Base-by-base conservation (phyloP, 768 basidiomycete species). In the Mycena rosella region DNA sequence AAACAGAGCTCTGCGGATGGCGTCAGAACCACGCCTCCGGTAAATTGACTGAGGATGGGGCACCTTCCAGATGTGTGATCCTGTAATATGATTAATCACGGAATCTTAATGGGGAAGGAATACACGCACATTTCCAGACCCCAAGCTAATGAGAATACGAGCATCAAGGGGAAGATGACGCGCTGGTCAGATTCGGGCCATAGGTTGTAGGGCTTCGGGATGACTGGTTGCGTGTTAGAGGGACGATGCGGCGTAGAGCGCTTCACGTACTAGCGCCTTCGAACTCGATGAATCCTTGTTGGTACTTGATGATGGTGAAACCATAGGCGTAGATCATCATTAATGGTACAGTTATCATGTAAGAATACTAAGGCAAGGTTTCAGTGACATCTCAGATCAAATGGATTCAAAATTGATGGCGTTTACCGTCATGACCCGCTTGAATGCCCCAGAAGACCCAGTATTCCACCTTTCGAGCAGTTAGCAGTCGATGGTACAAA, bases 361-460 rank as follows among this genome's bases (percentile, higher is more conserved):
- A 94, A 2, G 91, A 87, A 76, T 94, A 94, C 92, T 94, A 68
- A 7, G 26, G 18, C 18, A n/a, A n/a, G 26, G 13, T 14, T 48
- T 62, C 29, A 62, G 62, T 18, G 55, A n/a, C n/a, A n/a, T n/a
- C n/a, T n/a, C n/a, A 59, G 57, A 40, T 34, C 27, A 44, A 8
- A 7, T 27, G 5, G 29, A 15, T 52, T 5, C 26, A 15, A 57
- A n/a, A 42, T n/a, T 17, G 45, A 30, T 24, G n/a, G 76, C 87
- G 61, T n/a, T n/a, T 65, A 94, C 93, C 40, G 92, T 95, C 94
- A 95, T 95, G 75, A 95, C 74, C 29, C 94, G 88, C 77, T 93
- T 95, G 81, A 95, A 95, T 4, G 91, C 86, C 20, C 91, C 92
- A 20, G 89, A 78, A 3, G 86, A 84, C 1, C 89, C 91, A 30